Evolutionary conservation across 257 asterid genomes (phyloP), one percentile per base, ranked within the genome.

Genomic region (Sherardia arvensis): DNA sequence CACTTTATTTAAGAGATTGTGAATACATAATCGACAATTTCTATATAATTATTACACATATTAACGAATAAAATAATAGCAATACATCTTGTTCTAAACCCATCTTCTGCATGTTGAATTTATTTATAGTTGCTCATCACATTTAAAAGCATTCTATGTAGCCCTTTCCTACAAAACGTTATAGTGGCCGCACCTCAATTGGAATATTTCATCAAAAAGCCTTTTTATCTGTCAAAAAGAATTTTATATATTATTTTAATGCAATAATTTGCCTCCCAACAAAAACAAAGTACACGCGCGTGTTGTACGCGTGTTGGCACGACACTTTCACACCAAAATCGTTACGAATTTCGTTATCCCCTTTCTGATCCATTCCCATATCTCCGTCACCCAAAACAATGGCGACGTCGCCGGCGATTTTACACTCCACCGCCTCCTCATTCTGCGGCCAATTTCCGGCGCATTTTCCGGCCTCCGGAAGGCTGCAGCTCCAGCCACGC

Each of bases 351-450:
- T 30, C 63, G 63, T 30, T 59, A 59, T 59, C 63, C 49, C 62
- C 62, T 18, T 33, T 58, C 61, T 56, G 22, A 56, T 27, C 61
- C 63, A 59, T 59, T 32, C 27, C 63, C 63, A 18, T 30, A n/a
- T 53, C n/a, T n/a, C 23, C 45, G 17, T 29, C 10, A 4, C 51
- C 51, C 0, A 17, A 59, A 11, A 12, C 65, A 47, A 66, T 61
- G 69, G 76, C 79, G 11, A 54, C 62, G 4, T 62, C 75, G 53
- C 65, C 75, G 8, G 51, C 91, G 74, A 77, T 90, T 58, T 55
- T 90, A n/a, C 88, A 80, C 68, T 89, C 94, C 63, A 6, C 87
- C 7, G 82, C 85, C 62, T 81, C 95, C 67, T 60, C 90, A 55
- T 83, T 89, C 73, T 62, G 69, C 79, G 67, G 83, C 76, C 88